Evolutionary conservation across 495 filamentous ascomycete species (phyloP), one percentile per base, ranked within the genome.

Genomic region (Penicillium herquei): DNA sequence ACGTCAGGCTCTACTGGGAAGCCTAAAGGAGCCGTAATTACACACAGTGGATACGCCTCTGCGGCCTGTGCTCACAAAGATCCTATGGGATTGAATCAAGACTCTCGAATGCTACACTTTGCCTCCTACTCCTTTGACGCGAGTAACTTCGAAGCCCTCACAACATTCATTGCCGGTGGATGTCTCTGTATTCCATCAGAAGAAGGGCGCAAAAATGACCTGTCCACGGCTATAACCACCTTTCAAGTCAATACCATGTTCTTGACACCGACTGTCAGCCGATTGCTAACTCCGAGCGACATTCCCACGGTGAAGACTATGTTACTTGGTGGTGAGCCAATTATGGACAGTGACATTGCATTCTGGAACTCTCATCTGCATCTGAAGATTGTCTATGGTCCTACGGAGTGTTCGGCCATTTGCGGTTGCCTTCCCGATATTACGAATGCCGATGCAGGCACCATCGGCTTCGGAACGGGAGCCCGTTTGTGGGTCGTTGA

Each of bases 1-100:
- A 51, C 49, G 7, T 51, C 49, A 3, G 49, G 49, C 14, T 40
- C 33, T 14, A 51, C 49, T 13, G 49, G 49, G 7, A n/a, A 51
- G 35, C 49, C 49, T 6, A 51, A 51, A 17, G 49, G 49, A 9
- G 49, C 41, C 30, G 49, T 51, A 1, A 32, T 21, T 40, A 12
- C 13, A 17, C 49, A 51, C 21, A 8, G 13, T 18, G 18, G n/a
- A 5, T 8, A 39, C 12, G 35, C 49, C 35, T n/a, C 26, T 9
- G 13, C n/a, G 8, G 26, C 35, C 8, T 9, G 31, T 11, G 8
- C 18, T 35, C 13, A 21, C 30, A 39, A 4, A 4, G 9, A n/a
- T 6, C 12, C 4, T 10, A 26, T 39, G 2, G 14, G 35, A 13
- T 21, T 40, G 7, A 32, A 39, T 10, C 3, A n/a, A 14, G 10